Evolutionary conservation across 768 basidiomycete genomes (phyloP).

Genomic region (Clitopilus hobsonii): DNA sequence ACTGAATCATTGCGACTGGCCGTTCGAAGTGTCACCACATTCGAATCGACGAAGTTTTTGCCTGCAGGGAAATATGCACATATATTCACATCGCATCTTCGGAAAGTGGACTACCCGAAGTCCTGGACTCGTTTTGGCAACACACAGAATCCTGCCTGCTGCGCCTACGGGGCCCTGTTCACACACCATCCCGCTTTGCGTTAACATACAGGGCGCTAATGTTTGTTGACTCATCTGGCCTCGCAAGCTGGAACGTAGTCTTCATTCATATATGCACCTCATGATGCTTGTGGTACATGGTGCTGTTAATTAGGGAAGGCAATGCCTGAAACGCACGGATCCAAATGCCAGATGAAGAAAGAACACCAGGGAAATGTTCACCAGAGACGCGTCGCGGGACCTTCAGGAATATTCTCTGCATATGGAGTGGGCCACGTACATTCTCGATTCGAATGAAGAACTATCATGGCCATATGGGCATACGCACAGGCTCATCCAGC

Average conservation of each 20-base stretch:
- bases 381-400: conserved; percentile 54
- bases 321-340: conserved; percentile 45
- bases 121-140: conserved; percentile 18
- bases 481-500: conserved; percentile 8
- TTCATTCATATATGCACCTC: conserved; percentile 9
- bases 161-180: conserved; percentile 48
- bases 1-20: conserved; percentile 11
- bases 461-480: neutral
- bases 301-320: conserved; percentile 33
- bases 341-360: conserved; percentile 15
- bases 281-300: conserved; percentile 12
- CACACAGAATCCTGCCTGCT: conserved; percentile 45
- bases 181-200: conserved; percentile 6
- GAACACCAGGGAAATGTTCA: conserved; percentile 16
- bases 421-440: conserved; percentile 41
- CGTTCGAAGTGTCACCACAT: conserved; percentile 3
- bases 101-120: conserved; percentile 34
- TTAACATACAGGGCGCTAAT: conserved; percentile 23
- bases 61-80: conserved; percentile 35
- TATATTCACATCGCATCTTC: conserved; percentile 41
- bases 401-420: conserved; percentile 12
- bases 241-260: conserved; percentile 17
- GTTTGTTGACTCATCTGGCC: conserved; percentile 2
- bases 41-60: conserved; percentile 13
- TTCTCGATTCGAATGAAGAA: conserved; percentile 5